These are phyloP conservation scores for Eimeria maxima DNA, from an alignment of 169 alveolate species.

Conservation along the genomic window DNA sequence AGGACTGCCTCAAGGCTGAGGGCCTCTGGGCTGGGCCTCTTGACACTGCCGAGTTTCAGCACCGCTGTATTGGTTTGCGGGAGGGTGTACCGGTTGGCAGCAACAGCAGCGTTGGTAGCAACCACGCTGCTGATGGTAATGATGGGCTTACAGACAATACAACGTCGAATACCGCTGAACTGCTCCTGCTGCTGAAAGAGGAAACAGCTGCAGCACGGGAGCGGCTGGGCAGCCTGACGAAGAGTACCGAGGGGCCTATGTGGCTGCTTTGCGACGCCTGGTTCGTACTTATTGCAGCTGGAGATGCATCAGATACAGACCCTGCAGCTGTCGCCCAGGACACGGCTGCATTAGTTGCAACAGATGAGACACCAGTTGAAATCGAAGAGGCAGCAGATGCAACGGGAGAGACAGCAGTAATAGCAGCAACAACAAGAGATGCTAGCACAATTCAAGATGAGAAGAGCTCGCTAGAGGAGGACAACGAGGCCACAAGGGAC, in stretches of 20 bases:
- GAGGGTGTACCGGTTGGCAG: background rate
- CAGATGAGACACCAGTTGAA: background rate
- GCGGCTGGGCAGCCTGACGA: background rate
- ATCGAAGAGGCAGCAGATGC: background rate
- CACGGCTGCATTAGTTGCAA: constrained; percentile 4
- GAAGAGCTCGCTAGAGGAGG: background rate
- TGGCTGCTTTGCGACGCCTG: constrained; percentile 73
- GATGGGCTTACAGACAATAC: background rate
- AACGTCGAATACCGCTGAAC: background rate
- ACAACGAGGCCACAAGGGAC: background rate
- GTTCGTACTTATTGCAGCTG: constrained; percentile 37
- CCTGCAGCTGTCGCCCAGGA: background rate
- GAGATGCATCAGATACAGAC: background rate
- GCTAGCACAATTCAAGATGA: background rate
- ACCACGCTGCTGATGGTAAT: background rate
- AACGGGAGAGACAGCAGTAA: background rate
- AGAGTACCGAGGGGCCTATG: background rate
- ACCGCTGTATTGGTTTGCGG: constrained; percentile 15
- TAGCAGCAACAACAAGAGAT: background rate
- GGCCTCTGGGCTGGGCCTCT: constrained; percentile 50
- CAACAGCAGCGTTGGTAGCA: constrained; percentile 26
- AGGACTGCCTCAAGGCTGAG: constrained; percentile 38
- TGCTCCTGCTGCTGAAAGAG: constrained; percentile 33
- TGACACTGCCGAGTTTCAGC: constrained; percentile 41
- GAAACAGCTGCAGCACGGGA: constrained; percentile 63